Percentiles rank a stretch among this genome's conserved stretches.
These are phyloP conservation scores for Dillenia suffruticosa DNA, from an alignment of 164 flowering plant genomes.

Conservation along the genomic window DNA sequence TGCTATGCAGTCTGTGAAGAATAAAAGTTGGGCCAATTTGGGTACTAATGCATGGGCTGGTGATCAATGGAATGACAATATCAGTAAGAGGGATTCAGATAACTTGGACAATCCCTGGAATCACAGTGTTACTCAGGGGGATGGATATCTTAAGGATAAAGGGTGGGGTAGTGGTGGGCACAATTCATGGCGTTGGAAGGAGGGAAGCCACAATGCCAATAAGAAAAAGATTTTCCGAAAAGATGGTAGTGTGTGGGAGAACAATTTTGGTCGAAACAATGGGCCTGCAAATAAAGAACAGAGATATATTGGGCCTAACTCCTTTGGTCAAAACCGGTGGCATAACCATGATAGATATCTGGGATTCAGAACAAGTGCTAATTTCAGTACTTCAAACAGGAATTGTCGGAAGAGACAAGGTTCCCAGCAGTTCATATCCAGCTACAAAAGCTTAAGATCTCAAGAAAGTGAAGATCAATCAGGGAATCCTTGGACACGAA, in stretches of 20 bases:
- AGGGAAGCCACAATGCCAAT: too few relatives aligned
- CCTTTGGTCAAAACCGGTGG: conserved; percentile 7
- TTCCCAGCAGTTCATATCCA: conserved; percentile 17
- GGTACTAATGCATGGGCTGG: too few relatives aligned
- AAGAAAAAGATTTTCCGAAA: too few relatives aligned
- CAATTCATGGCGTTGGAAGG: conserved; percentile 13
- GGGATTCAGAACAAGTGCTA: conserved; percentile 2
- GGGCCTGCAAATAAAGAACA: too few relatives aligned
- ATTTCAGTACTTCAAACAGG: conserved; percentile 23
- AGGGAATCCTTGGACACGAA: conserved; percentile 20
- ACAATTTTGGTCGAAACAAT: too few relatives aligned
- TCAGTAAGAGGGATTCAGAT: too few relatives aligned
- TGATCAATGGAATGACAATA: too few relatives aligned
- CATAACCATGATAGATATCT: not conserved
- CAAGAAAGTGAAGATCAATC: conserved; percentile 26
- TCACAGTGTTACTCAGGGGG: conserved; percentile 5
- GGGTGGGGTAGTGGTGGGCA: conserved; percentile 18
- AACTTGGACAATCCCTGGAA: too few relatives aligned
- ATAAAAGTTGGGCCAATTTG: too few relatives aligned
- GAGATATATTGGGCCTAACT: too few relatives aligned
- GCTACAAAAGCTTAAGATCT: conserved; percentile 35
- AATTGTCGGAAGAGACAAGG: conserved; percentile 36
- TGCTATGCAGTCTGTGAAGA: too few relatives aligned
- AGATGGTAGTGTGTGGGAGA: too few relatives aligned
- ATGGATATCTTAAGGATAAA: conserved; percentile 8